phyloP scores from a whole-genome alignment of 345 rosid species.

The Raphanus raphanistrum region DNA sequence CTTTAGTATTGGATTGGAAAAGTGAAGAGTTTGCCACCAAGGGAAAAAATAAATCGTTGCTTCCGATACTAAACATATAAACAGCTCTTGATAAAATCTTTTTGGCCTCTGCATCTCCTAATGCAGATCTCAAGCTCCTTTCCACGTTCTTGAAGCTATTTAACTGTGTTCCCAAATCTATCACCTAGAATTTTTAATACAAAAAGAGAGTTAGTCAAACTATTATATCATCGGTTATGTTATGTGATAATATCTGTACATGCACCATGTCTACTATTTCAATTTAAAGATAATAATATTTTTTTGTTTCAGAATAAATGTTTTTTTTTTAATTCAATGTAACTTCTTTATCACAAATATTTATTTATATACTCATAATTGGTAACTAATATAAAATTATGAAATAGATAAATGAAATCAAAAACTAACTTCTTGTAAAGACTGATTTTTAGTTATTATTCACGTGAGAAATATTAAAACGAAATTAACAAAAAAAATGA shows the following conservation, averaged over 20 bases:
- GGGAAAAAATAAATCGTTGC: constrained; percentile 37
- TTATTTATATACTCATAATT: not conserved
- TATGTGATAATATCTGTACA: not conserved
- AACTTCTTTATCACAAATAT: not conserved
- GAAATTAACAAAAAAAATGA: not conserved
- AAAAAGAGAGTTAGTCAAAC: not conserved
- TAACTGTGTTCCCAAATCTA: constrained; percentile 44
- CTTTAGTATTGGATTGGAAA: constrained; percentile 25
- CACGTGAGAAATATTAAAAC: not conserved
- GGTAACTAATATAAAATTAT: not conserved
- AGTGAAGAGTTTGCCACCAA: constrained; percentile 31
- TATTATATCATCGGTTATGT: not conserved
- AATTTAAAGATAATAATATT: not conserved
- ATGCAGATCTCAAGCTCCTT: constrained; percentile 34
- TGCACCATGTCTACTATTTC: not conserved
- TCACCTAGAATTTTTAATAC: constrained; percentile 29
- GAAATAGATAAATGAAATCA: not conserved
- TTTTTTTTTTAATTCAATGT: not conserved
- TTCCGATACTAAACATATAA: constrained; percentile 45
- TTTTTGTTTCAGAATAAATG: not conserved
- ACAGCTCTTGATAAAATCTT: constrained; percentile 43
- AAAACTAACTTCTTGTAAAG: not conserved
- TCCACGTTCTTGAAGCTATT: constrained; percentile 44
- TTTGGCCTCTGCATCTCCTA: constrained; percentile 44
- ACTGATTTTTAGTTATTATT: not conserved